Evolutionary conservation across 495 filamentous ascomycete genomes (phyloP).

Genomic region (Penicillium bovifimosum): DNA sequence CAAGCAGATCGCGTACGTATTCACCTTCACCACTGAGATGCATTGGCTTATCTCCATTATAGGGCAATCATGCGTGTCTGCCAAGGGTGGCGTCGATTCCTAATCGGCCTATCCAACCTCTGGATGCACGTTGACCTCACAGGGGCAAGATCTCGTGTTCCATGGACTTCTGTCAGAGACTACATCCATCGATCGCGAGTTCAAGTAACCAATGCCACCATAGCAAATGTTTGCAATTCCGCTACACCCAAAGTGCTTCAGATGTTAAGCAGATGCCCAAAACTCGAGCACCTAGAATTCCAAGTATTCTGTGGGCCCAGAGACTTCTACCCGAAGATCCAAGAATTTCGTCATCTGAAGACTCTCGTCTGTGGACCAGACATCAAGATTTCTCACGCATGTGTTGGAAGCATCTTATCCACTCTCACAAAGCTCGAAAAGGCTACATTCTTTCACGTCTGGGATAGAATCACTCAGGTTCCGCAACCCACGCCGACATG

Average conservation of each 20-base stretch:
- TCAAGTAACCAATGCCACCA: constrained; percentile 34
- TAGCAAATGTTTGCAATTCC: constrained; percentile 28
- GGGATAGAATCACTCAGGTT: constrained; percentile 4
- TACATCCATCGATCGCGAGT: constrained; percentile 41
- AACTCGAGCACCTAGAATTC: constrained; percentile 33
- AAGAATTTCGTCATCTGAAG: constrained; percentile 33
- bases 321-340: constrained; percentile 29
- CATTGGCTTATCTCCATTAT: neutral
- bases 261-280: constrained; percentile 35
- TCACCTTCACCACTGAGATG: neutral
- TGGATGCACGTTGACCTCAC: constrained; percentile 52
- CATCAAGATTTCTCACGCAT: constrained; percentile 27
- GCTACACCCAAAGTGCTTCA: constrained; percentile 27
- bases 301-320: constrained; percentile 14
- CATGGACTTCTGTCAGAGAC: constrained; percentile 33
- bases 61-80: constrained; percentile 49
- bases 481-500: constrained; percentile 5
- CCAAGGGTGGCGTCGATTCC: constrained; percentile 45
- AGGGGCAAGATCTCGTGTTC: constrained; percentile 34
- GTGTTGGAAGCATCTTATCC: constrained; percentile 32
- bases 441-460: constrained; percentile 31
- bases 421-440: constrained; percentile 38
- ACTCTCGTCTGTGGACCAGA: constrained; percentile 35
- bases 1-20: constrained; percentile 44
- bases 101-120: constrained; percentile 36